Percentiles rank a stretch among this genome's conserved stretches.
Conservation (phyloP, 108 stramenopile species). For the Mediolabrus comicus region DNA sequence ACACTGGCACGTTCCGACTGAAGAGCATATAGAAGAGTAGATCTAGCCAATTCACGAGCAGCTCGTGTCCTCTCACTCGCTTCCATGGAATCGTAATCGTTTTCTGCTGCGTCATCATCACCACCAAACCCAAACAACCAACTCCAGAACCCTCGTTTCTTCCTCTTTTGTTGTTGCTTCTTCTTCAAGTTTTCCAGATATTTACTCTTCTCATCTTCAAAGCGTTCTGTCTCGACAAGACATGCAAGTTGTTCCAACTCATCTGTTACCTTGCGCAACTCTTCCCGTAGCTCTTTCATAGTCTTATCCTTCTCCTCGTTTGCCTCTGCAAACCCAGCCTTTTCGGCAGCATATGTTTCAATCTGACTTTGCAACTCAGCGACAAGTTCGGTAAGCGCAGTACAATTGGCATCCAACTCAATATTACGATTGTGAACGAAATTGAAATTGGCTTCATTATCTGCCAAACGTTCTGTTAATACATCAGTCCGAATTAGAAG, state of each 20-base stretch:
- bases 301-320: constrained; percentile 5
- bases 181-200: constrained; percentile 33
- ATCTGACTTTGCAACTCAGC: constrained; percentile 46
- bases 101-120: not conserved
- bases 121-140: constrained; percentile 49
- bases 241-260: constrained; percentile 49
- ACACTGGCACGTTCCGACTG: constrained; percentile 75
- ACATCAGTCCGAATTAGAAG: constrained; percentile 47
- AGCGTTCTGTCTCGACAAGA: constrained; percentile 41
- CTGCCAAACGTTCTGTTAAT: constrained; percentile 74
- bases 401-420: constrained; percentile 73
- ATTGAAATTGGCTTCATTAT: constrained; percentile 56
- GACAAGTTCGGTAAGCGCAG: constrained; percentile 41
- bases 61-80: constrained; percentile 45
- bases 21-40: constrained; percentile 70
- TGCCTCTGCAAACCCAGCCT: constrained; percentile 30
- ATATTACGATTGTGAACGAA: constrained; percentile 54
- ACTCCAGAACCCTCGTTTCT: constrained; percentile 44
- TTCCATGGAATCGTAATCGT: constrained; percentile 25
- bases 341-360: constrained; percentile 35
- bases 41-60: constrained; percentile 65
- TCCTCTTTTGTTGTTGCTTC: constrained; percentile 25
- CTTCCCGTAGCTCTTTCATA: constrained; percentile 18
- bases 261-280: constrained; percentile 41
- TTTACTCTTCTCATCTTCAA: constrained; percentile 50